Evolutionary conservation across 371 early-diverging fungal species (phyloP).

Genomic region (Mucor racemosus): DNA sequence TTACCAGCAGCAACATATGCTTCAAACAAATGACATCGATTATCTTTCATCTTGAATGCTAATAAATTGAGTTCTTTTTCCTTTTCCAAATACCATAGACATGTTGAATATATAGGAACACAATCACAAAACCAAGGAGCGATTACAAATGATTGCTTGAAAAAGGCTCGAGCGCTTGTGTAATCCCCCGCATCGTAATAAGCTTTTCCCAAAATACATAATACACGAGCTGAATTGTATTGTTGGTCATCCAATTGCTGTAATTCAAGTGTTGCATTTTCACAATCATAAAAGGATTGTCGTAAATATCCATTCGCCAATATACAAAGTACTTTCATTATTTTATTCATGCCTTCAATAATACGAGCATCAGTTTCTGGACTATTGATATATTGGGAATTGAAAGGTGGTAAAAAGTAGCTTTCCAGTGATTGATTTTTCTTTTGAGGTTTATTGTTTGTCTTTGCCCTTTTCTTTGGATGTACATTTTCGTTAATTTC

Average conservation of each 20-base stretch:
- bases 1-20: constrained; percentile 51
- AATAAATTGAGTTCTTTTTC: constrained; percentile 44
- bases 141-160: constrained; percentile 36
- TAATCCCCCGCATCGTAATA: constrained; percentile 48
- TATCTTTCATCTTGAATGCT: constrained; percentile 45
- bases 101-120: constrained; percentile 47
- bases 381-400: background rate
- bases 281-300: constrained; percentile 39
- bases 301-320: constrained; percentile 40
- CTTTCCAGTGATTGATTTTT: background rate
- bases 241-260: constrained; percentile 46
- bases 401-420: constrained; percentile 1
- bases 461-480: background rate
- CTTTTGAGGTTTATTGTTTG: background rate
- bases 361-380: constrained; percentile 9
- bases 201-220: constrained; percentile 41
- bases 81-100: constrained; percentile 46
- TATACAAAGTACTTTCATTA: constrained; percentile 31
- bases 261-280: constrained; percentile 33
- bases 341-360: constrained; percentile 41
- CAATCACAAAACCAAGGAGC: constrained; percentile 53
- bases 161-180: constrained; percentile 37
- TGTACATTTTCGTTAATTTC: background rate
- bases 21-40: constrained; percentile 41
- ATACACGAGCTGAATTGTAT: constrained; percentile 45